Evolutionary conservation across 2,329 filamentous ascomycete genomes (phyloP).

Genomic region (Colletotrichum navitas): DNA sequence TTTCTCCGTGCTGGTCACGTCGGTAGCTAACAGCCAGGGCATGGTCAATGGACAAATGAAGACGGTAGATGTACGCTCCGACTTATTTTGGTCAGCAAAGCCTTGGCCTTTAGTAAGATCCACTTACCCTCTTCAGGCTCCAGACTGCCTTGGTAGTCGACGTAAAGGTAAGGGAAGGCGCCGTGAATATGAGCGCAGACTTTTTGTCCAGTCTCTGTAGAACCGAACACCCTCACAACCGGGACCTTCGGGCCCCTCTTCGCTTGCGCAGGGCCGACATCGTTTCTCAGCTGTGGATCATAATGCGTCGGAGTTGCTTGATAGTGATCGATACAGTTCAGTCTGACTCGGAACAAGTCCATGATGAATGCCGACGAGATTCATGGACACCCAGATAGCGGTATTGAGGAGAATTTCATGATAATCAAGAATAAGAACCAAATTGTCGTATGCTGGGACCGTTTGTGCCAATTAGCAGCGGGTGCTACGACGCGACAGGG

Average conservation of each 20-base stretch:
- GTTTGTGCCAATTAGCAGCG: conserved; percentile 17
- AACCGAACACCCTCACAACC: conserved; percentile 89
- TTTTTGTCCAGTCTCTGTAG: conserved; percentile 94
- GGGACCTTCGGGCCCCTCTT: conserved; percentile 80
- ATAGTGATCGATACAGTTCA: conserved; percentile 98
- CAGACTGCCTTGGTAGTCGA: conserved; percentile 83
- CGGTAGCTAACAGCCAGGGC: conserved; percentile 89
- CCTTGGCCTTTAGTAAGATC: background rate
- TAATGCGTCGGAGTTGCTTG: conserved; percentile 82
- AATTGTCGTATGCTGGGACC: background rate
- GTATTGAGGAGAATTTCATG: conserved; percentile 4
- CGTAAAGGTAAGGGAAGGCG: conserved; percentile 94
- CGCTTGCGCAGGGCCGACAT: conserved; percentile 69
- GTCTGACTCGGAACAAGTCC: conserved; percentile 87
- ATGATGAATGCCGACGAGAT: conserved; percentile 45
- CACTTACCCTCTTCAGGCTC: conserved; percentile 74
- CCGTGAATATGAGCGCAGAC: conserved; percentile 97
- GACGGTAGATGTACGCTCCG: conserved; percentile 77
- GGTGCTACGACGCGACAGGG: conserved; percentile 23
- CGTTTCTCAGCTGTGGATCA: conserved; percentile 82
- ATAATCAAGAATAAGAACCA: background rate
- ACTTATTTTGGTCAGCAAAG: conserved; percentile 61
- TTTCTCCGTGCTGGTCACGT: conserved; percentile 77
- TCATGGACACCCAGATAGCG: conserved; percentile 29
- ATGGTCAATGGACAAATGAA: conserved; percentile 91